phyloP scores from a whole-genome alignment of 2,329 filamentous ascomycete genomes.

The Trichoderma koningiopsis region DNA sequence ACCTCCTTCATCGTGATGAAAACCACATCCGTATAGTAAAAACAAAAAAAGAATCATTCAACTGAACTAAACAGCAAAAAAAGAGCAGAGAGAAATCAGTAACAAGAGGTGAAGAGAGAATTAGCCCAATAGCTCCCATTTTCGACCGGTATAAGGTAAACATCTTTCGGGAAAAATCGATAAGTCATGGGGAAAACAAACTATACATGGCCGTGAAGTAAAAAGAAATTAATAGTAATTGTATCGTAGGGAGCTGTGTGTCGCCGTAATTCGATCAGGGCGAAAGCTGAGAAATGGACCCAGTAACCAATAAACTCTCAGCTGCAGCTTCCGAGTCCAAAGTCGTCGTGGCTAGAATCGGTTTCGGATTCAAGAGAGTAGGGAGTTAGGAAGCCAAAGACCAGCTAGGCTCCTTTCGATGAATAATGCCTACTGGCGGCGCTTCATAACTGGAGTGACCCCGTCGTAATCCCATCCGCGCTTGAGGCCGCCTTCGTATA shows the following conservation, averaged over 20 bases:
- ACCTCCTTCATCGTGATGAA: background rate
- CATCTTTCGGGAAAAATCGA: background rate
- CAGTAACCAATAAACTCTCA: background rate
- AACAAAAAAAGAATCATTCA: background rate
- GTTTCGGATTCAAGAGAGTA: background rate
- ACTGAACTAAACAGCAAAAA: background rate
- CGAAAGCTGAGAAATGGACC: background rate
- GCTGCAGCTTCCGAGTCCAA: background rate
- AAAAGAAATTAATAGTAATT: background rate
- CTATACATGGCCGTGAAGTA: background rate
- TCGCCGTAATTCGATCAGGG: background rate
- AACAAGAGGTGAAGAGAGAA: background rate
- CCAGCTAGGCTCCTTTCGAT: background rate
- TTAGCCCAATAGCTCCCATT: background rate
- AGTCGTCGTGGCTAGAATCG: background rate
- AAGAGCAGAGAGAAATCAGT: background rate
- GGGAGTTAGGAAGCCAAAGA: background rate
- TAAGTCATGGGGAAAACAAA: background rate
- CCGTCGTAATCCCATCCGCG: slow-evolving; percentile 61
- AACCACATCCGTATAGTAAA: background rate
- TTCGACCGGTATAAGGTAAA: background rate
- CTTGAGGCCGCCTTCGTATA: slow-evolving; percentile 67
- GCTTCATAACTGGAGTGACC: slow-evolving; percentile 37
- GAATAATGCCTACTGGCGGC: slow-evolving; percentile 28
- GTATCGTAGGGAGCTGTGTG: slow-evolving; percentile 1